These are phyloP conservation scores for Hemileccinum rubropunctum DNA, from an alignment of 768 basidiomycete species.

Conservation along the genomic window DNA sequence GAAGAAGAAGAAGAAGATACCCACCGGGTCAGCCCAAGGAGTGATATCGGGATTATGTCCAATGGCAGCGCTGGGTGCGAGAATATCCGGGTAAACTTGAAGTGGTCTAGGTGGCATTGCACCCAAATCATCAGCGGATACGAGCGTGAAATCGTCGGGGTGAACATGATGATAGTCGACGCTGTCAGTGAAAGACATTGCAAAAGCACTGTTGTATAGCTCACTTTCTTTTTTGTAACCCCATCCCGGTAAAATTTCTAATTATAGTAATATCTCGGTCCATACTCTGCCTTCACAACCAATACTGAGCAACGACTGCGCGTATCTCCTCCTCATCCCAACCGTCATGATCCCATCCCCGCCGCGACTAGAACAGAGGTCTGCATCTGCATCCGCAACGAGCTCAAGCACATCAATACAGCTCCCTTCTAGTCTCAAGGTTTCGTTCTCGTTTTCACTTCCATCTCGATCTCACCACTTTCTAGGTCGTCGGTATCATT, in stretches of 20 bases:
- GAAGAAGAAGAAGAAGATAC: neutral
- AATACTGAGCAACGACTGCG: no score
- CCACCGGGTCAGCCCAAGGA: slow-evolving; percentile 21
- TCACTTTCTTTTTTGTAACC: no score
- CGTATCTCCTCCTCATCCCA: neutral
- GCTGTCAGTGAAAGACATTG: no score
- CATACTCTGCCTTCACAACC: no score
- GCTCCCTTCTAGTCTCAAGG: slow-evolving; percentile 52
- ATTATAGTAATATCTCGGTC: no score
- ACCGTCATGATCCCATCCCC: slow-evolving; percentile 5
- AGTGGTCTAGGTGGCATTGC: slow-evolving; percentile 1
- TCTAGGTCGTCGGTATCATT: slow-evolving; percentile 70
- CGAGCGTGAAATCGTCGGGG: slow-evolving; percentile 12
- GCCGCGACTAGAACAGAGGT: slow-evolving; percentile 8
- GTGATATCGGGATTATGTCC: slow-evolving; percentile 15
- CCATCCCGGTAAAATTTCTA: no score
- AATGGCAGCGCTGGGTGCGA: neutral
- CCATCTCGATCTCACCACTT: neutral
- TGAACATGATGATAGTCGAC: slow-evolving; percentile 9
- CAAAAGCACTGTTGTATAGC: no score
- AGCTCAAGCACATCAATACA: slow-evolving; percentile 33
- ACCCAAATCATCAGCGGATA: slow-evolving; percentile 5
- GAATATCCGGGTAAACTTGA: slow-evolving; percentile 11
- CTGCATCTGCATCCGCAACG: slow-evolving; percentile 41
- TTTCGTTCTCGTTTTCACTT: slow-evolving; percentile 15